phyloP scores from a whole-genome alignment of 495 filamentous ascomycete species.

The Penicillium bovifimosum region DNA sequence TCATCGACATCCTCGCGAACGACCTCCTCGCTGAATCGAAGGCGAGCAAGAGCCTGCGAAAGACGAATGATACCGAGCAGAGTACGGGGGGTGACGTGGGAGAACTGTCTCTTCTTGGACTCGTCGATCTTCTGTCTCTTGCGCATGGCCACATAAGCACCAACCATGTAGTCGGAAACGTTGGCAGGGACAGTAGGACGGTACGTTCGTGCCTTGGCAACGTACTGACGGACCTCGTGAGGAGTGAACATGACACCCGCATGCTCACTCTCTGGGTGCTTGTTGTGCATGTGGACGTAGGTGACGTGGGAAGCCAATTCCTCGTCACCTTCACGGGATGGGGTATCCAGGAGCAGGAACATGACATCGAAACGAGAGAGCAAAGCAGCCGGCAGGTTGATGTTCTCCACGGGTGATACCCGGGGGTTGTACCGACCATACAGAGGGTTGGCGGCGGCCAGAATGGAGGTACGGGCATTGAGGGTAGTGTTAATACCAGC shows the following conservation, averaged over 20 bases:
- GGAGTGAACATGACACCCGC: slow-evolving; percentile 74
- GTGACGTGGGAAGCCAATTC: slow-evolving; percentile 94
- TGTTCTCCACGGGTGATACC: slow-evolving; percentile 95
- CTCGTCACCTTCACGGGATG: slow-evolving; percentile 79
- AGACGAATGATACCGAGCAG: slow-evolving; percentile 88
- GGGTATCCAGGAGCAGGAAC: slow-evolving; percentile 93
- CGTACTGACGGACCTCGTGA: slow-evolving; percentile 88
- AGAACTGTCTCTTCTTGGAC: slow-evolving; percentile 80
- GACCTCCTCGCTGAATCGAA: slow-evolving; percentile 78
- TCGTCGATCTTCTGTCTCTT: slow-evolving; percentile 85
- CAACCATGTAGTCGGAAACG: slow-evolving; percentile 92
- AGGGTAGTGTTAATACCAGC: slow-evolving; percentile 94
- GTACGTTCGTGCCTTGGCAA: slow-evolving; percentile 85
- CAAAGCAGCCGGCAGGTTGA: slow-evolving; percentile 92
- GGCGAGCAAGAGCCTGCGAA: slow-evolving; percentile 88
- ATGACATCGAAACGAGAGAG: slow-evolving; percentile 96
- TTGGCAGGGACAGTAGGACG: slow-evolving; percentile 75
- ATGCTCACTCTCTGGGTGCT: slow-evolving; percentile 73
- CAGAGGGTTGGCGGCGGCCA: slow-evolving; percentile 95
- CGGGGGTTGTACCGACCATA: slow-evolving; percentile 98
- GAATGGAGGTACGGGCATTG: slow-evolving; percentile 92
- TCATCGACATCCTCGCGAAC: slow-evolving; percentile 93
- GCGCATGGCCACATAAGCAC: slow-evolving; percentile 89
- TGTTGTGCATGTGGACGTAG: slow-evolving; percentile 95
- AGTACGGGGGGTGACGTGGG: slow-evolving; percentile 88